Evolutionary conservation across 768 basidiomycete genomes (phyloP), one percentile per base, ranked within the genome.

Genomic region (Lepiota subincarnata): DNA sequence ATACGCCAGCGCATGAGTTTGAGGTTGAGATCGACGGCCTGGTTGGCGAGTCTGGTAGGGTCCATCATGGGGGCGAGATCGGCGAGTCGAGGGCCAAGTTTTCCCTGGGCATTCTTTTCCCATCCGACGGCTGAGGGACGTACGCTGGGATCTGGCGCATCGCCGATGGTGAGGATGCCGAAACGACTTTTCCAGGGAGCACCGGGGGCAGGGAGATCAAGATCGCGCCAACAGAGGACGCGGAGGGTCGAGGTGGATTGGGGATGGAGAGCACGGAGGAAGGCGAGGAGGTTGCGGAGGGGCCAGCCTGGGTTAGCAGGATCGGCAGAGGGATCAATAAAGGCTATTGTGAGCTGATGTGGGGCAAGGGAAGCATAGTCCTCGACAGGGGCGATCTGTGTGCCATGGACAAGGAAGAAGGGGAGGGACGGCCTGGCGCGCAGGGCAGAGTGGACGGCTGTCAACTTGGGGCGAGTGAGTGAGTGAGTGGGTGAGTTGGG

Each of bases 1-100:
- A 98, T 93, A 16, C 96, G 81, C 96, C 96, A 98, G 16, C 92
- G 82, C 96, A 99, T 98, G 38, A 99, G 79, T 66, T 98, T 98
- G 44, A 98, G 75, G 65, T 98, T 99, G 37, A 99, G 75, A 69
- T 98, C 94, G n/a, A 98, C 93, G 0, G 97, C 97, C 68, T 99
- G 96, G 58, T 91, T 85, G 0, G 96, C 95, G 4, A 98, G 80
- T 60, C 93, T 93, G 58, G 77, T 73, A 0, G 96, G 97, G 67
- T 98, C 95, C 94, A 98, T 97, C 85, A 94, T 90, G 0, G 94
- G 89, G 7, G 89, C 94, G 14, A 99, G 68, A 70, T 98, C 94
- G 0, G 95, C 94, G 50, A 93, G 62, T 13, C 92, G 79, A 18
- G 95, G 90, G 1, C 83, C 89, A 2, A 98, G 76, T 63, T 95